Evolutionary conservation across 2,329 filamentous ascomycete genomes (phyloP), one percentile per base, ranked within the genome.

Genomic region (Trichoderma lentiforme): DNA sequence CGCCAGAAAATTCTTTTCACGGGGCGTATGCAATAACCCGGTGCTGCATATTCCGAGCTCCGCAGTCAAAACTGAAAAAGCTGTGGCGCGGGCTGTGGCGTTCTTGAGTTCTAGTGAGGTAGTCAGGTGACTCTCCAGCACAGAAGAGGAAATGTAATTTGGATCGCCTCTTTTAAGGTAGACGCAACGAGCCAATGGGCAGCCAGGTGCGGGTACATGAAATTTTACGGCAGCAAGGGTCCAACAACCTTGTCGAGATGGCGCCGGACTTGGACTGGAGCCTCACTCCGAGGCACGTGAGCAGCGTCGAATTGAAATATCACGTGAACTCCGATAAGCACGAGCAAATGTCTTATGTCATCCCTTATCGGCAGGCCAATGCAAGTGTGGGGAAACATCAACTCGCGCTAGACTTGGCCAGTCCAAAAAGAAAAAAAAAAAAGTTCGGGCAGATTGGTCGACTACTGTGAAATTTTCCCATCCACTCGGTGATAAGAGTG

Each of bases 401-500:
- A 63, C 26, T 58, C 61, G 4, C 67, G 68, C 67, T 70, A 70
- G 58, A 36, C 58, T 74, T 71, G 71, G 70, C 71, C 67, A 62
- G 74, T 73, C 64, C 69, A 74, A 76, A 78, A 79, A 24, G 73
- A 76, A 78, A 80, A 80, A 80, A 76, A 81, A 80, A 77, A 81
- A 81, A 80, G 78, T 80, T 80, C 76, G 74, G 75, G 34, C 66
- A 75, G 71, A 72, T 57, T 72, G 73, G 74, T 76, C 74, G 73
- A 73, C 64, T 53, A 74, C 76, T 74, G 78, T 80, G 79, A 81
- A 81, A 80, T 77, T 81, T 81, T 81, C 75, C 75, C 75, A 79
- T 72, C 71, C 73, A 67, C 72, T 74, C 70, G 71, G 73, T 47
- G 56, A 57, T 12, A 51, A 58, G 56, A 69, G 30, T 24, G 30